These are phyloP conservation scores for Umbelopsis sp. DNA, from an alignment of 371 early-diverging fungal genomes.

Conservation along the genomic window DNA sequence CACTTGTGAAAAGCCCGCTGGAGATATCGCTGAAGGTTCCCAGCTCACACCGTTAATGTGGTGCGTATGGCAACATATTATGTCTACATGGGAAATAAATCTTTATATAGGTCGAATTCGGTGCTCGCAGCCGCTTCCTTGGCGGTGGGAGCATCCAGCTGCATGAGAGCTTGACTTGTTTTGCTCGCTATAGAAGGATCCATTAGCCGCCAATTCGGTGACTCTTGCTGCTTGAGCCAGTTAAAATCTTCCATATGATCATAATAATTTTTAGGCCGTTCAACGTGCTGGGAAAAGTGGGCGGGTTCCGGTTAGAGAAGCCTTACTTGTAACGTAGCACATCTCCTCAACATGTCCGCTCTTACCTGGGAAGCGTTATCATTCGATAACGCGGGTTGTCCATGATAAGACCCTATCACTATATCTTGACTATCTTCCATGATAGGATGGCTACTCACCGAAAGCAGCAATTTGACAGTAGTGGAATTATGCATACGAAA, in stretches of 20 bases:
- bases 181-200: constrained; percentile 12
- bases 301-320: neutral
- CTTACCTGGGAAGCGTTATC: neutral
- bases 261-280: constrained; percentile 46
- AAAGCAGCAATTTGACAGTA: constrained; percentile 62
- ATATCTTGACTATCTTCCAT: constrained; percentile 76
- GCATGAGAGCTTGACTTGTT: neutral
- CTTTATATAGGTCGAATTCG: neutral
- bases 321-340: no score
- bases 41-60: no score
- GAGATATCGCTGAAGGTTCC: neutral
- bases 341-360: no score
- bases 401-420: constrained; percentile 54
- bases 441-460: constrained; percentile 77
- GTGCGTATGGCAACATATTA: neutral
- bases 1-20: no score
- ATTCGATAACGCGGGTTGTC: constrained; percentile 2
- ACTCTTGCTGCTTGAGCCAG: constrained; percentile 77
- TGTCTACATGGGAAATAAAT: constrained; percentile 8
- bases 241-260: constrained; percentile 83
- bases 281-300: constrained; percentile 20
- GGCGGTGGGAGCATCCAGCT: neutral
- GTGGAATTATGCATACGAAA: constrained; percentile 79
- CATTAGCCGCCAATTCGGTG: constrained; percentile 73
- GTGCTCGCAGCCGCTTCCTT: neutral